Base-by-base conservation (phyloP, 2,329 filamentous ascomycete genomes). In the Colletotrichum tropicale region DNA sequence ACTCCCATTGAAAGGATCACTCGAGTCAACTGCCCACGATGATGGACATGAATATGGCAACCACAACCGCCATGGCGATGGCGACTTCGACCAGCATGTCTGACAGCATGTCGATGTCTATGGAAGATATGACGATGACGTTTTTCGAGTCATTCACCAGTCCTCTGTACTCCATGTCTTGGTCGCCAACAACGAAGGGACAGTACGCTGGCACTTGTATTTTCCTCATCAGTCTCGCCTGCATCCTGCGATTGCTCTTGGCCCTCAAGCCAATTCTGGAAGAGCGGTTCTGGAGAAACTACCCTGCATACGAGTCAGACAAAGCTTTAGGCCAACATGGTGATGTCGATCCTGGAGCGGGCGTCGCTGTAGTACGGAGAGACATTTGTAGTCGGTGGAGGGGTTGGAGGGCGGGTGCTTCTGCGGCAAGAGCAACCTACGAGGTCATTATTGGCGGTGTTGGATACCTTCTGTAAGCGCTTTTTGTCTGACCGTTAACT, bases 171-270 rank as follows among this genome's bases (percentile, higher is more conserved):
- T 93, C 94, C 13, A 83, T 85, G 21, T 83, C 88, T 68, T 98
- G 96, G 95, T 94, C 94, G 4, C 96, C 96, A 7, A 85, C 82
- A 26, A 92, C 86, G 48, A 86, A 89, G 6, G 95, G 93, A 79
- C 86, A 89, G 74, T 98, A 98, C 84, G 95, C 95, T 3, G 96
- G 92, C 71, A 98, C 95, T 30, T 98, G 96, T 88, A 94, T 98
- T 83, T 98, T 98, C 86, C 90, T 98, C 74, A 93, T 98, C 82
- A 79, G 94, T 43, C 92, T 98, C 68, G 93, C 93, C 76, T 88
- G 93, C 75, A 81, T 94, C 70, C 92, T 93, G 81, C 94, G 96
- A 66, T 85, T 88, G n/a, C 87, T 98, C 13, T 87, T 96, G 66
- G 96, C 96, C 4, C 87, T 91, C 80, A 95, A 95, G 82, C 91